These are phyloP conservation scores for Suillus occidentalis DNA, from an alignment of 768 basidiomycete genomes.

Conservation along the genomic window DNA sequence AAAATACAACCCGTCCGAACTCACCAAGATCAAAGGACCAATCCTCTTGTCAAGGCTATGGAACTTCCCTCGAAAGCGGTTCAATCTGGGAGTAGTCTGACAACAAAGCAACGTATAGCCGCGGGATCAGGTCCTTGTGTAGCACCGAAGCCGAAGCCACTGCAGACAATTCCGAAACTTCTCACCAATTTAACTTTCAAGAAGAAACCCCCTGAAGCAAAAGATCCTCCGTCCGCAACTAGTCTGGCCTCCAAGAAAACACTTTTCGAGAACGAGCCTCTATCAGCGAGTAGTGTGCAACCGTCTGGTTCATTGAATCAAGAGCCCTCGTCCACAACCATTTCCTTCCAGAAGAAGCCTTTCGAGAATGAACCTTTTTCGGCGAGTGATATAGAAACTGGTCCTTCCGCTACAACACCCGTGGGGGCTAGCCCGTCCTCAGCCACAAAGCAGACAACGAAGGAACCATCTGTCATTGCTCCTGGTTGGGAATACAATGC, in stretches of 20 bases:
- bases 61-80: slow-evolving; percentile 22
- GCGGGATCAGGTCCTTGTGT: slow-evolving; percentile 38
- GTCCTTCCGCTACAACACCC: neutral
- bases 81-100: slow-evolving; percentile 38
- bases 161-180: slow-evolving; percentile 23
- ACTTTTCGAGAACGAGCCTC: neutral
- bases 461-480: neutral
- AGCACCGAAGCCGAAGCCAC: slow-evolving; percentile 35
- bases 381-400: neutral
- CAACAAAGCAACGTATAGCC: slow-evolving; percentile 52
- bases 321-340: slow-evolving; percentile 7
- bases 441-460: neutral
- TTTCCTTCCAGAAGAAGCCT: neutral
- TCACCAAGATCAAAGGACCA: slow-evolving; percentile 29
- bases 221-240: slow-evolving; percentile 9
- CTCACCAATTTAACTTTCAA: slow-evolving; percentile 43
- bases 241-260: neutral
- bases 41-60: slow-evolving; percentile 35
- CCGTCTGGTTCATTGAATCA: slow-evolving; percentile 2
- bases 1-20: slow-evolving; percentile 22
- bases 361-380: neutral
- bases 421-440: neutral
- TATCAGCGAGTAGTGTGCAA: too few species aligned
- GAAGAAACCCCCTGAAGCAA: slow-evolving; percentile 34
- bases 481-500: neutral